Conservation (phyloP, 129 eudicot species). For the Cynara cardunculus region DNA sequence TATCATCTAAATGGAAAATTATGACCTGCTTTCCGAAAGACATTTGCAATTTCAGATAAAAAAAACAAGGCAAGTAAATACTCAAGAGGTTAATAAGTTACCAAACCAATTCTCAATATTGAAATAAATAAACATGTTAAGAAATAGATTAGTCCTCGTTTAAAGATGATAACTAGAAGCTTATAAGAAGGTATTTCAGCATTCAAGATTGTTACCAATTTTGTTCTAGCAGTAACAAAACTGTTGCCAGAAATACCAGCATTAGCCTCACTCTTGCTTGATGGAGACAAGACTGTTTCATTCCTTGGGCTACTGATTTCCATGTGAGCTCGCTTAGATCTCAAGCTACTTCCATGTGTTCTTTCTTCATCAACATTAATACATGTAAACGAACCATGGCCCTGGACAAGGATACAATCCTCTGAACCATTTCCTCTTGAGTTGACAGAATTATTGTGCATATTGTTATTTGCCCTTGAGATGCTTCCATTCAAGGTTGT, state of each 20-base stretch:
- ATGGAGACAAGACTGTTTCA: conserved; percentile 54
- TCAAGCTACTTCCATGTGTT: conserved; percentile 35
- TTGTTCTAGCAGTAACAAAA: conserved; percentile 92
- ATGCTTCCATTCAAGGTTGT: conserved; percentile 49
- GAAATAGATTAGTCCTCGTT: neutral
- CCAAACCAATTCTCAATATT: neutral
- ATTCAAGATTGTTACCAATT: conserved; percentile 58
- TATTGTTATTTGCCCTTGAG: conserved; percentile 33
- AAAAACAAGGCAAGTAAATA: neutral
- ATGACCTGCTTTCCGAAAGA: neutral
- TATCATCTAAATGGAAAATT: conserved; percentile 5
- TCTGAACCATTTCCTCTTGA: conserved; percentile 29
- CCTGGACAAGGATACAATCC: conserved; percentile 41
- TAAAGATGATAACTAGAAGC: neutral
- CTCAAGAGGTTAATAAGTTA: neutral
- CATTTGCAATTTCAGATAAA: conserved; percentile 2
- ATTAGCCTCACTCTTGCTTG: conserved; percentile 51
- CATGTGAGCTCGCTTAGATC: conserved; percentile 59
- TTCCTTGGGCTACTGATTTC: conserved; percentile 67
- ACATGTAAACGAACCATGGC: conserved; percentile 20
- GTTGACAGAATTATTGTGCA: conserved; percentile 13
- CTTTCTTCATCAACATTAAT: conserved; percentile 51
- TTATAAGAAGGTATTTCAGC: conserved; percentile 5
- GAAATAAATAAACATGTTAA: neutral
- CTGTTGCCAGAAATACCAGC: conserved; percentile 56